Percentiles rank a stretch among this genome's conserved stretches.
phyloP scores from a whole-genome alignment of 2,329 filamentous ascomycete genomes.

The Capronia epimyces region DNA sequence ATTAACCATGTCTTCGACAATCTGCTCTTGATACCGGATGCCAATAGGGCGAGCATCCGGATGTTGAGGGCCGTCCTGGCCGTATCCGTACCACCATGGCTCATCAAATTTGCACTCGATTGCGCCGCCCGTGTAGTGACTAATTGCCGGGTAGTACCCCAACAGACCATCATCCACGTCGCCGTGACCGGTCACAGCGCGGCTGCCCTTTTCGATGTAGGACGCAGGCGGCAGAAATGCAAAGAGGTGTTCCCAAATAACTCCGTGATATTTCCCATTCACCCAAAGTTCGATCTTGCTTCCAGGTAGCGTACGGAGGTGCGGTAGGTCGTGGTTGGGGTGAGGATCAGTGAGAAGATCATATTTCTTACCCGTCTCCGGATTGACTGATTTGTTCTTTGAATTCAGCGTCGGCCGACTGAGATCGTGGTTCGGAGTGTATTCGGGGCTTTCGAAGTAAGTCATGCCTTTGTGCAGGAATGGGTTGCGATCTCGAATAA shows the following conservation, averaged over 20 bases:
- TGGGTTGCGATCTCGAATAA: constrained; percentile 90
- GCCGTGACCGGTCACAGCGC: constrained; percentile 41
- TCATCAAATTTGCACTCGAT: constrained; percentile 93
- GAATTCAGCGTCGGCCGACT: constrained; percentile 56
- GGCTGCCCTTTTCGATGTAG: constrained; percentile 56
- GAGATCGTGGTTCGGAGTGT: constrained; percentile 79
- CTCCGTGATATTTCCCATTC: constrained; percentile 81
- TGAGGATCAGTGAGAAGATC: constrained; percentile 35
- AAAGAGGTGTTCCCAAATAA: constrained; percentile 78
- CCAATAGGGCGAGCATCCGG: constrained; percentile 53
- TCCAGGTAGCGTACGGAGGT: constrained; percentile 79
- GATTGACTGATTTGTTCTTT: constrained; percentile 53
- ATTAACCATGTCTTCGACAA: constrained; percentile 87
- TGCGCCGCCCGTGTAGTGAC: constrained; percentile 83
- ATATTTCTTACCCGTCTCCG: constrained; percentile 40
- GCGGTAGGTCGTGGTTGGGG: constrained; percentile 61
- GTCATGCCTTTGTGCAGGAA: constrained; percentile 70
- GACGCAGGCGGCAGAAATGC: constrained; percentile 90
- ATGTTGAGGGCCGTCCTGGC: constrained; percentile 33
- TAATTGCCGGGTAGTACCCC: constrained; percentile 91
- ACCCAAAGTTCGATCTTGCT: constrained; percentile 88
- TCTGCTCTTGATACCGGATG: constrained; percentile 84
- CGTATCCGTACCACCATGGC: constrained; percentile 67
- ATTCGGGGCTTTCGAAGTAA: constrained; percentile 77
- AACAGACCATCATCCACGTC: constrained; percentile 76